Evolutionary conservation across 139 green algal genomes (phyloP), one percentile per base, ranked within the genome.

Genomic region (Micractinium sp.): DNA sequence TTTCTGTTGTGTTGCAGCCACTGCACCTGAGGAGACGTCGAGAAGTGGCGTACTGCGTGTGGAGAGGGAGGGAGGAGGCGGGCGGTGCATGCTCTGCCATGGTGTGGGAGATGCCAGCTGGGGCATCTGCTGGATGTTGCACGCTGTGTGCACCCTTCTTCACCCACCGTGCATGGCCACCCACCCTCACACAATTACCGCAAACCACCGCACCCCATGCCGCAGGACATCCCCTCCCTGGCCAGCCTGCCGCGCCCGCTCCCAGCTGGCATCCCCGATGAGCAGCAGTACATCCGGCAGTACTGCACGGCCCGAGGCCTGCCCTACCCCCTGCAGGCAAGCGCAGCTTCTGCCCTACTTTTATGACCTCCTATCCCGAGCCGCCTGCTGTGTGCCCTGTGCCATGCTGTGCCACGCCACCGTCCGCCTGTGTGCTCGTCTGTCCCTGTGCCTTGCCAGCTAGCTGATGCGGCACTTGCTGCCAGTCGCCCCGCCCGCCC

Each of bases 261-360:
- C 39, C 94, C 96, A 3, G 41, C 81, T 41, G 97, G 97, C 41
- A 92, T 99, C 35, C 97, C 97, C 15, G 92, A 74, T 1, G 97
- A 99, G 92, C 36, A 91, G 80, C 86, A 97, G 83, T 97, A 96
- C 85, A 90, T 99, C 14, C 87, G 73, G 15, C 39, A 39, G n/a
- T 99, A 99, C 91, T 98, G 94, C 85, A 27, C 61, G 9, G 89
- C 85, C 20, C 79, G 89, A 7, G 94, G 93, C 31, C 69, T 96
- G 38, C 53, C 86, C n/a, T 85, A 87, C 82, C 90, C 90, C 13
- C 69, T 85, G 27, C 80, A 82, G 69, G 90, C n/a, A 47, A 38
- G 35, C 97, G 96, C 35, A 27, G 35, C 20, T 20, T 27, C 20
- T 5, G 63, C 20, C 13, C 7, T 71, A 2, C 13, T 29, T 29